Evolutionary conservation across 2,329 filamentous ascomycete species (phyloP).

Genomic region (Sporothrix phasma): DNA sequence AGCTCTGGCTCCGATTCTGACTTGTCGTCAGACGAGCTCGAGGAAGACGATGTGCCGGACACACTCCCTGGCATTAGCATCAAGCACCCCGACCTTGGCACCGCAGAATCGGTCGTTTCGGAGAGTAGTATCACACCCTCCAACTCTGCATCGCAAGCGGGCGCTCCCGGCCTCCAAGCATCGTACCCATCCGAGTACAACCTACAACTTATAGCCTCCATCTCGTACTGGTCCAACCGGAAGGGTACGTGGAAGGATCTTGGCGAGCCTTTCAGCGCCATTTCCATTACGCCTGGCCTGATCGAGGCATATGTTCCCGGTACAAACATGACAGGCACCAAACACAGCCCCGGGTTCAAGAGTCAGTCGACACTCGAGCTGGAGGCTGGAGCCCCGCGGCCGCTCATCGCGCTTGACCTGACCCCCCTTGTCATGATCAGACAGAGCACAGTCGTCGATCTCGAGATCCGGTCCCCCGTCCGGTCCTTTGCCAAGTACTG

Average conservation of each 20-base stretch:
- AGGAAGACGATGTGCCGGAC: conserved; percentile 50
- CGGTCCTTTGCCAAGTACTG: conserved; percentile 60
- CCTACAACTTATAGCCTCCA: conserved; percentile 40
- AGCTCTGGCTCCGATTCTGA: conserved; percentile 44
- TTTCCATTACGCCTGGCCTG: conserved; percentile 48
- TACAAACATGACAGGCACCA: neutral
- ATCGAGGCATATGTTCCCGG: conserved; percentile 36
- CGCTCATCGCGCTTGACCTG: conserved; percentile 65
- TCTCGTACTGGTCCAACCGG: conserved; percentile 54
- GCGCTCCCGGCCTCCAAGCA: conserved; percentile 46
- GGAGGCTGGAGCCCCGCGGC: conserved; percentile 30
- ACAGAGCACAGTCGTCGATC: conserved; percentile 83
- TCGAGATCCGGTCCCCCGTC: conserved; percentile 84
- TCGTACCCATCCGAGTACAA: conserved; percentile 33
- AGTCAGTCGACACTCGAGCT: conserved; percentile 24
- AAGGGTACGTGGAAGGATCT: conserved; percentile 52
- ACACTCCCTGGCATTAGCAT: conserved; percentile 51
- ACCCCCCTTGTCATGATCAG: conserved; percentile 85
- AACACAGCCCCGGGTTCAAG: conserved; percentile 2
- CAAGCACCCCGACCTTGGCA: conserved; percentile 29
- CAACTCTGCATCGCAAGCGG: conserved; percentile 69
- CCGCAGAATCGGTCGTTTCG: conserved; percentile 34
- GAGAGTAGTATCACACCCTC: conserved; percentile 63
- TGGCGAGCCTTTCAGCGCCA: conserved; percentile 39
- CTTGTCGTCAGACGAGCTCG: conserved; percentile 43